These are phyloP conservation scores for Baeospora myosura DNA, from an alignment of 1,284 basidiomycete species.

Conservation along the genomic window DNA sequence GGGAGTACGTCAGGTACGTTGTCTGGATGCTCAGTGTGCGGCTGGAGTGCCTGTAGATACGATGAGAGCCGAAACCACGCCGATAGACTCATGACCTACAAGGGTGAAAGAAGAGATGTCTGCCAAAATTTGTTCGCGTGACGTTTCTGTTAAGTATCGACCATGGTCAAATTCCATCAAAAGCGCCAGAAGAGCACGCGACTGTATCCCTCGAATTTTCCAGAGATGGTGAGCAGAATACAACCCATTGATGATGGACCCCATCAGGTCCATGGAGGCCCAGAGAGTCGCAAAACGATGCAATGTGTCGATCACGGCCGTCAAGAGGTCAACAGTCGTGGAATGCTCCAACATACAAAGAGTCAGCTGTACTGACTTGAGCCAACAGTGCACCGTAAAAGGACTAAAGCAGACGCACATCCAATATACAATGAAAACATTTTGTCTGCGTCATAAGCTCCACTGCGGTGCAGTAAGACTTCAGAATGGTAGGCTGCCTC, in stretches of 20 bases:
- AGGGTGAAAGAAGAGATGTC: constrained; percentile 55
- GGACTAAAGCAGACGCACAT: constrained; percentile 32
- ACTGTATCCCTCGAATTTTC: constrained; percentile 57
- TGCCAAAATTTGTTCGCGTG: constrained; percentile 49
- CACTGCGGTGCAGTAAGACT: constrained; percentile 49
- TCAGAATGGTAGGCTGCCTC: constrained; percentile 16
- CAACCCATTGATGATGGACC: constrained; percentile 48
- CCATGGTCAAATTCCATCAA: constrained; percentile 59
- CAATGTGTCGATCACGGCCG: constrained; percentile 56
- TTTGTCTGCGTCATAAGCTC: constrained; percentile 54
- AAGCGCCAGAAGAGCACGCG: constrained; percentile 51
- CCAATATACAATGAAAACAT: constrained; percentile 60
- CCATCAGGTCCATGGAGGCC: constrained; percentile 66
- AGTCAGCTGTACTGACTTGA: constrained; percentile 41
- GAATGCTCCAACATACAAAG: constrained; percentile 48
- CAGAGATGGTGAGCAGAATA: constrained; percentile 54
- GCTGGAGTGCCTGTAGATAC: constrained; percentile 36
- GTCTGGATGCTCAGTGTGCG: constrained; percentile 36
- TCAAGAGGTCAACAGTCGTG: constrained; percentile 43
- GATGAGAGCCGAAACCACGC: not conserved
- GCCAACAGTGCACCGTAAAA: constrained; percentile 5
- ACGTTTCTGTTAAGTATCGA: constrained; percentile 41
- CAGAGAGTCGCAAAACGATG: constrained; percentile 63
- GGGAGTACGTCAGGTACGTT: constrained; percentile 54
- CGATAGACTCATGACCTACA: constrained; percentile 30